Percentiles rank a stretch among this genome's conserved stretches.
Evolutionary conservation across 257 asterid genomes (phyloP).

Genomic region (Solanum sejunctum): DNA sequence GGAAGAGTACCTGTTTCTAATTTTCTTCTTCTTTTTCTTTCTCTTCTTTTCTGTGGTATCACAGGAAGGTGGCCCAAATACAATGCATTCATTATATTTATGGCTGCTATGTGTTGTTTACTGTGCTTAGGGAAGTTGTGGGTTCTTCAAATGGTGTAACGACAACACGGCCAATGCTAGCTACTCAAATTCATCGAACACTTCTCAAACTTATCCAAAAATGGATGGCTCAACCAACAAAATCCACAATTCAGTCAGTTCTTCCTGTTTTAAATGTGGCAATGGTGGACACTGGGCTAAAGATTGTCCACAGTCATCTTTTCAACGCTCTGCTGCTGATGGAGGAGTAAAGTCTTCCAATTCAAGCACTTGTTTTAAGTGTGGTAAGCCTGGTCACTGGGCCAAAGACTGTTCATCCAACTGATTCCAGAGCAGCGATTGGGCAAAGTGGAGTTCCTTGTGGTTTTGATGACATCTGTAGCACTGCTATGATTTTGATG

Average conservation of each 20-base stretch:
- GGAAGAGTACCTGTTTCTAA: not conserved
- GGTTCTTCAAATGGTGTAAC: constrained; percentile 9
- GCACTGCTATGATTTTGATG: not conserved
- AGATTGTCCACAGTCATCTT: not conserved
- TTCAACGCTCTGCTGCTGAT: not conserved
- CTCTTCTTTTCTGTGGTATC: not conserved
- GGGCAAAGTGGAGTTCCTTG: not conserved
- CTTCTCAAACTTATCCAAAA: not conserved
- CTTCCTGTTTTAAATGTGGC: constrained; percentile 11
- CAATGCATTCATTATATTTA: not conserved
- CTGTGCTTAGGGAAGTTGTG: constrained; percentile 6
- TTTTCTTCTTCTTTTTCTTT: not conserved
- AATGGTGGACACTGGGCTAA: constrained; percentile 10
- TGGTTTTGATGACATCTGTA: not conserved
- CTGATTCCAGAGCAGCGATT: not conserved
- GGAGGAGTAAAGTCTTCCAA: not conserved
- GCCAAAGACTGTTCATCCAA: constrained; percentile 7
- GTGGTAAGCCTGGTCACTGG: constrained; percentile 10
- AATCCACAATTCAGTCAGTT: not conserved
- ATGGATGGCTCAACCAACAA: not conserved
- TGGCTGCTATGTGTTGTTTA: not conserved
- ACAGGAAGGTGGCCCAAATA: not conserved
- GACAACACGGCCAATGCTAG: not conserved
- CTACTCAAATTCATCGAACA: not conserved
- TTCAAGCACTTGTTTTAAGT: constrained; percentile 2